A percentile compares a stretch with the other conserved stretches of the same genome.
Conservation (phyloP, 306 rosid genomes). For the Crotalaria pallida region DNA sequence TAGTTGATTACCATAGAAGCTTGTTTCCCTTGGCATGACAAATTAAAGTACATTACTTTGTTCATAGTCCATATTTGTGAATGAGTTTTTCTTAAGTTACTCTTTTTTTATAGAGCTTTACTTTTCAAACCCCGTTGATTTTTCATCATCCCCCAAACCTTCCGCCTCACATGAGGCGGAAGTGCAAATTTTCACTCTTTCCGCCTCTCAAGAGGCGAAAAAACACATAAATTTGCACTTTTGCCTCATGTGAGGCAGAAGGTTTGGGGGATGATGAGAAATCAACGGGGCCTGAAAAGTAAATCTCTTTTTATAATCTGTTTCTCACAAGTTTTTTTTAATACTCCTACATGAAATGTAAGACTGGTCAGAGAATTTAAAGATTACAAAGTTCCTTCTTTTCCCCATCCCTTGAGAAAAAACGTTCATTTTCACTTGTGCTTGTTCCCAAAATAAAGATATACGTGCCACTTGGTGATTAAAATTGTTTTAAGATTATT, state of each 20-base stretch:
- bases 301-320: neutral
- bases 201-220: too few species aligned
- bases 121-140: too few species aligned
- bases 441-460: neutral
- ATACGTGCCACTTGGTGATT: neutral
- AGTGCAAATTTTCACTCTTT: too few species aligned
- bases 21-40: conserved; percentile 7
- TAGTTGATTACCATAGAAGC: conserved; percentile 25
- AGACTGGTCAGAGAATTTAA: conserved; percentile 11
- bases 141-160: too few species aligned
- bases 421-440: neutral
- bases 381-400: conserved; percentile 1
- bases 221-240: too few species aligned
- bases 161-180: too few species aligned
- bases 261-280: too few species aligned
- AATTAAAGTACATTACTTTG: conserved; percentile 23
- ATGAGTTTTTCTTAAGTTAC: conserved; percentile 11
- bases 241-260: too few species aligned
- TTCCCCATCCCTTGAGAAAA: neutral
- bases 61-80: conserved; percentile 47
- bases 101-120: too few species aligned
- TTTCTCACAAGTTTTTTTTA: conserved; percentile 12
- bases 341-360: conserved; percentile 22
- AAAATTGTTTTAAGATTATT: neutral
- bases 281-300: too few species aligned